These are phyloP conservation scores for Pseudoneurospora amorphoporcata DNA, from an alignment of 495 filamentous ascomycete genomes.

Conservation along the genomic window DNA sequence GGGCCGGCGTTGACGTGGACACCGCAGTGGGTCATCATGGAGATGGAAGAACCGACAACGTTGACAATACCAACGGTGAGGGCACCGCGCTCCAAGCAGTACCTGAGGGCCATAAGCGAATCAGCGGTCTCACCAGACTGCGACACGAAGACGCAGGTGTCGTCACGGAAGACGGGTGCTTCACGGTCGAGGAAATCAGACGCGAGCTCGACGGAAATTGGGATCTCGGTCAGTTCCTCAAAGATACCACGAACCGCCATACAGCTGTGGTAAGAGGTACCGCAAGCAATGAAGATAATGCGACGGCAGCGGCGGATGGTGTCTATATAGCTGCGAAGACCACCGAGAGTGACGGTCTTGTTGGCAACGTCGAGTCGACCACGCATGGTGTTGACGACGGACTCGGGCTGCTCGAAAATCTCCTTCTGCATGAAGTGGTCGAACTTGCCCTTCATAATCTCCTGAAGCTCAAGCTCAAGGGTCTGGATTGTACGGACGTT, in stretches of 20 bases:
- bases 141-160: conserved; percentile 97
- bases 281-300: conserved; percentile 97
- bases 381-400: conserved; percentile 98
- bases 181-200: conserved; percentile 97
- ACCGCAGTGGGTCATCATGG: conserved; percentile 96
- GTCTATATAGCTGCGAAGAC: conserved; percentile 86
- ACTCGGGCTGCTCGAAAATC: conserved; percentile 99
- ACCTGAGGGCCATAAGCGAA: conserved; percentile 90
- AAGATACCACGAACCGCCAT: conserved; percentile 98
- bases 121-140: conserved; percentile 99
- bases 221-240: conserved; percentile 96
- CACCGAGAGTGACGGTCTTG: conserved; percentile 90
- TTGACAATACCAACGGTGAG: conserved; percentile 97
- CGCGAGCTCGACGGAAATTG: conserved; percentile 90
- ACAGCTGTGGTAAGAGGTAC: conserved; percentile 96
- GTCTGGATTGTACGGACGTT: conserved; percentile 97
- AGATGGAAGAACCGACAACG: conserved; percentile 95
- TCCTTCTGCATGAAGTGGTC: conserved; percentile 99
- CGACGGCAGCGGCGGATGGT: conserved; percentile 93
- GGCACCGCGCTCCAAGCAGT: conserved; percentile 94
- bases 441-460: conserved; percentile 99
- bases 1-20: conserved; percentile 98
- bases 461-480: conserved; percentile 93
- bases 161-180: conserved; percentile 98
- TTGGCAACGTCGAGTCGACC: conserved; percentile 88